phyloP scores from a whole-genome alignment of 192 early-diverging fungal genomes.

The Backusella luteola region DNA sequence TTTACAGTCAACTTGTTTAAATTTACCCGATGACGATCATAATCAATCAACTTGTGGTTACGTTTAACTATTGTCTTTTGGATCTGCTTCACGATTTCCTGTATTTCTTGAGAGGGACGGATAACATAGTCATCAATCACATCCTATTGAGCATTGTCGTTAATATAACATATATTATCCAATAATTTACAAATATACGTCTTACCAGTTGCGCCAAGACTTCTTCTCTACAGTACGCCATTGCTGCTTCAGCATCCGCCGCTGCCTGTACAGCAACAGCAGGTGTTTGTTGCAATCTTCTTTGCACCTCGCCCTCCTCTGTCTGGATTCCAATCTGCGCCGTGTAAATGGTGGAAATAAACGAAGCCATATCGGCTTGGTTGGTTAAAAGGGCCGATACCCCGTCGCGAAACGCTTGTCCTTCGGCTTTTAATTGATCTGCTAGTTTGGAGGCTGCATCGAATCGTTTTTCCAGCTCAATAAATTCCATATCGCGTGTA shows the following conservation, averaged over 20 bases:
- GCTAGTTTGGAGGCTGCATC: conserved; percentile 59
- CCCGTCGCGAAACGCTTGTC: conserved; percentile 66
- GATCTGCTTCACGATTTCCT: conserved; percentile 73
- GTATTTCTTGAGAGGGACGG: conserved; percentile 73
- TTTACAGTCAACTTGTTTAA: conserved; percentile 77
- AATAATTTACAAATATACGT: conserved; percentile 2
- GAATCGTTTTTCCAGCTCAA: conserved; percentile 58
- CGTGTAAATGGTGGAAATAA: conserved; percentile 20
- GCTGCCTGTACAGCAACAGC: conserved; percentile 44
- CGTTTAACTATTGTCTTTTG: conserved; percentile 86
- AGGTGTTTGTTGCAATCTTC: conserved; percentile 39
- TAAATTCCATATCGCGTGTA: conserved; percentile 55
- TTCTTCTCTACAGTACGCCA: conserved; percentile 47
- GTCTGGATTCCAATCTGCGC: conserved; percentile 37
- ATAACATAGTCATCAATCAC: conserved; percentile 77
- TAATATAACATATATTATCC: background rate
- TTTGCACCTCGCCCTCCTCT: conserved; percentile 50
- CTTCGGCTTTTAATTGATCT: conserved; percentile 62
- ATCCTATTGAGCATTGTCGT: conserved; percentile 35
- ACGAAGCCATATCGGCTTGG: conserved; percentile 29
- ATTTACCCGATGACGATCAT: conserved; percentile 74
- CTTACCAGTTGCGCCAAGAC: conserved; percentile 65
- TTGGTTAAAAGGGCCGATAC: conserved; percentile 38
- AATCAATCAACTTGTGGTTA: conserved; percentile 90
- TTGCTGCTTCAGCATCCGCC: conserved; percentile 52